Conservation (phyloP, 164 flowering plant species). For the Berberis vulgaris region DNA sequence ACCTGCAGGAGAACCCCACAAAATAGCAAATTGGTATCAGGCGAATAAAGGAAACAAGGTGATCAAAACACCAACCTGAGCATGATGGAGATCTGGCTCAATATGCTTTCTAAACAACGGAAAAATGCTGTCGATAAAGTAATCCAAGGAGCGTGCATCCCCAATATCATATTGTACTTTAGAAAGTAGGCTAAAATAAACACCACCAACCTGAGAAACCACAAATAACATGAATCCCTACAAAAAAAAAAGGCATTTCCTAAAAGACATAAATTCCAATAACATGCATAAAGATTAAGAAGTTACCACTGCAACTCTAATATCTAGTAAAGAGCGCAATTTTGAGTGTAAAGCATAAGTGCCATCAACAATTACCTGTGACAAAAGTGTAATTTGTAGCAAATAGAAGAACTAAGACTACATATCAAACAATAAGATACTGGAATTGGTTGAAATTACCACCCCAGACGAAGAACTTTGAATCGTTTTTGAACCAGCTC, state of each 20-base stretch:
- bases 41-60: not conserved
- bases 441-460: slow-evolving; percentile 28
- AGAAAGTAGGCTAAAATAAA: slow-evolving; percentile 94
- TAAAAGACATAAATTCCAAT: not conserved
- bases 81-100: slow-evolving; percentile 99
- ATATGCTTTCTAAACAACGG: slow-evolving; percentile 96
- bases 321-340: slow-evolving; percentile 86
- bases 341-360: slow-evolving; percentile 91
- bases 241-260: not conserved
- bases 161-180: slow-evolving; percentile 95
- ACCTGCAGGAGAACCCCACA: slow-evolving; percentile 51
- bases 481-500: slow-evolving; percentile 54
- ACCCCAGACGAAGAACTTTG: slow-evolving; percentile 77
- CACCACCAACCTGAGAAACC: slow-evolving; percentile 84
- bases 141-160: slow-evolving; percentile 86
- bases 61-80: slow-evolving; percentile 58
- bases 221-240: slow-evolving; percentile 1
- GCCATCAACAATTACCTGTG: slow-evolving; percentile 94
- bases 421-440: not conserved
- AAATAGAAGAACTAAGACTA: not conserved
- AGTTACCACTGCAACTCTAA: slow-evolving; percentile 96
- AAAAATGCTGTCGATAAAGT: slow-evolving; percentile 93
- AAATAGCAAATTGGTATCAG: slow-evolving; percentile 6
- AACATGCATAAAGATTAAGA: not conserved
- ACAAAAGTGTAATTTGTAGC: not conserved